A percentile compares a stretch with the other conserved stretches of the same genome.
Conservation (phyloP, 2,329 filamentous ascomycete genomes). For the Cytospora piceicola region DNA sequence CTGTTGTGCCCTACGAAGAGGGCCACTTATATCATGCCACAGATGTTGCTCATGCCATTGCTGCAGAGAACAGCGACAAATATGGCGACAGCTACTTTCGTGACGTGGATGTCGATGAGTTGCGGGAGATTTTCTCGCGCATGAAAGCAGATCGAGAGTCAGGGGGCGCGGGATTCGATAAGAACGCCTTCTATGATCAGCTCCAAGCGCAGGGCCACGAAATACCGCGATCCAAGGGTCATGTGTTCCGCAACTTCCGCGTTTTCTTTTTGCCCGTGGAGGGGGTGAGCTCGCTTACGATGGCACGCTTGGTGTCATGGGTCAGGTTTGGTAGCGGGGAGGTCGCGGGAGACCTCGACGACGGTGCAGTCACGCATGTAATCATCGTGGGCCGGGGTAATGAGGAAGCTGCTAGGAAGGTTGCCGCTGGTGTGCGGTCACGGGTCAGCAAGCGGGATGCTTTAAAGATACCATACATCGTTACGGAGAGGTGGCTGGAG, state of each 20-base stretch:
- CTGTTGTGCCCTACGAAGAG: conserved; percentile 65
- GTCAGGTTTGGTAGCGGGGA: conserved; percentile 71
- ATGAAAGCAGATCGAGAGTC: conserved; percentile 36
- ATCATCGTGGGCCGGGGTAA: conserved; percentile 56
- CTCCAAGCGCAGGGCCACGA: conserved; percentile 61
- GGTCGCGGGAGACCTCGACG: conserved; percentile 54
- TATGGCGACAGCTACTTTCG: conserved; percentile 84
- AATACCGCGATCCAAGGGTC: conserved; percentile 53
- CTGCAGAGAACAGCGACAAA: conserved; percentile 69
- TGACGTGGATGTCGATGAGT: conserved; percentile 49
- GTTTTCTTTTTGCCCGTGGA: conserved; percentile 46
- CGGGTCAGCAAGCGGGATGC: conserved; percentile 49
- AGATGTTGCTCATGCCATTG: conserved; percentile 56
- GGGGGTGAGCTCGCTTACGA: conserved; percentile 39
- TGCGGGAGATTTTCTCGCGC: conserved; percentile 46
- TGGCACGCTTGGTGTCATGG: conserved; percentile 57
- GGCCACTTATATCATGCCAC: conserved; percentile 74
- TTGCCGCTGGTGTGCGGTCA: conserved; percentile 50
- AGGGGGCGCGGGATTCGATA: conserved; percentile 44
- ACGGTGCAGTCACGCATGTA: conserved; percentile 70
- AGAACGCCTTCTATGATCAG: conserved; percentile 53
- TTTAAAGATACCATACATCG: conserved; percentile 65
- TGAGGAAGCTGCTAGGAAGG: conserved; percentile 44
- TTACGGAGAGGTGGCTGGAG: conserved; percentile 73
- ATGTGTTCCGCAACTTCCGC: conserved; percentile 55